A percentile compares a stretch with the other conserved stretches of the same genome.
Conservation (phyloP, 2,329 filamentous ascomycete genomes). For the Exophiala sp. region DNA sequence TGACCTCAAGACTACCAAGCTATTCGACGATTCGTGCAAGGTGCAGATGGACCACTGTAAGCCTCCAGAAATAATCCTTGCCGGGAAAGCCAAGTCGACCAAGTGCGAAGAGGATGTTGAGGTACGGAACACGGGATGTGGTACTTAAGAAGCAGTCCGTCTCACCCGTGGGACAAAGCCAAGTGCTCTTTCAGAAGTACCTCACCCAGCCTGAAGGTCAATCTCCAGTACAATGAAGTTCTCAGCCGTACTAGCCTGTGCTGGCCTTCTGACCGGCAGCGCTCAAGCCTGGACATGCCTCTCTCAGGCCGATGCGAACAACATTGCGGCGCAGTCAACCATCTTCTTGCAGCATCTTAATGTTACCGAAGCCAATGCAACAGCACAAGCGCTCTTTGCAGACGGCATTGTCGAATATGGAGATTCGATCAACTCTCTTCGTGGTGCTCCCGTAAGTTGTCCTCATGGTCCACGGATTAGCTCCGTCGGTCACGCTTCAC, state of each 20-base stretch:
- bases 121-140: too few species aligned
- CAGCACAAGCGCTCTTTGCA: conserved; percentile 12
- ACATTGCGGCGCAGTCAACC: background rate
- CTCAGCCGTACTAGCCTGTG: background rate
- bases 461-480: background rate
- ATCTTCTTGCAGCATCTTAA: conserved; percentile 15
- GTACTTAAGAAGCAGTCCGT: too few species aligned
- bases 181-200: too few species aligned
- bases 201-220: too few species aligned
- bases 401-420: conserved; percentile 12
- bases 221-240: background rate
- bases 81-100: too few species aligned
- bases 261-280: background rate
- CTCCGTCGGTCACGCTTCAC: background rate
- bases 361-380: conserved; percentile 2
- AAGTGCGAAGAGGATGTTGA: too few species aligned
- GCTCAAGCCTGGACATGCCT: conserved; percentile 1
- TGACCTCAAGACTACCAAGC: too few species aligned
- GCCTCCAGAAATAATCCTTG: too few species aligned
- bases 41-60: too few species aligned
- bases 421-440: conserved; percentile 19
- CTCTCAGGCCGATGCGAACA: conserved; percentile 1
- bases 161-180: too few species aligned
- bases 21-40: too few species aligned
- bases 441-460: conserved; percentile 9